A percentile compares a stretch with the other conserved stretches of the same genome.
phyloP scores from a whole-genome alignment of 2,329 filamentous ascomycete species.

The Fusarium pseudonygamai region DNA sequence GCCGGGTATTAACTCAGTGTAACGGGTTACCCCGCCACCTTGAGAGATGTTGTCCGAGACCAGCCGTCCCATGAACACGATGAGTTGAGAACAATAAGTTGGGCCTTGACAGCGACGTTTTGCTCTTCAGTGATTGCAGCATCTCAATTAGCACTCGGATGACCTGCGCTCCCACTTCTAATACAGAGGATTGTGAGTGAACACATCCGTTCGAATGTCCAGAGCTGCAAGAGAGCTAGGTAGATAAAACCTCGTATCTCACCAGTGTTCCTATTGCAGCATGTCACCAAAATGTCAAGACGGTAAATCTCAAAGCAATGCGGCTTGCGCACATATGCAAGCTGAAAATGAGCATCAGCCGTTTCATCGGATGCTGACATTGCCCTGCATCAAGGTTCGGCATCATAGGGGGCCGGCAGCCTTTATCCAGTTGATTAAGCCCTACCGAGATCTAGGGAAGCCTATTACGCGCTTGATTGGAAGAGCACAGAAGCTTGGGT shows the following conservation, averaged over 20 bases:
- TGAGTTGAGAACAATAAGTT: too few species aligned
- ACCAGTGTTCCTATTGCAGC: too few species aligned
- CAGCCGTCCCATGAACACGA: too few species aligned
- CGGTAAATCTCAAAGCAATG: neutral
- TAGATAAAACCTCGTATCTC: rapidly evolving
- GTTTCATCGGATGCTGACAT: neutral
- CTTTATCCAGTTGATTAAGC: neutral
- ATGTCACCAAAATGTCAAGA: too few species aligned
- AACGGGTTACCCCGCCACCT: neutral
- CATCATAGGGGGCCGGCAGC: neutral
- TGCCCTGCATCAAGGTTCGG: neutral
- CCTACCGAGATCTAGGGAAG: neutral
- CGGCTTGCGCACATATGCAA: neutral
- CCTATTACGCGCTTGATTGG: neutral
- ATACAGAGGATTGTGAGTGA: too few species aligned
- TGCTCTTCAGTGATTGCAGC: too few species aligned
- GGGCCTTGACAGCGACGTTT: too few species aligned
- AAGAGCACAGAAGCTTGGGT: neutral
- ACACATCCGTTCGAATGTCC: too few species aligned
- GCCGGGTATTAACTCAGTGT: too few species aligned
- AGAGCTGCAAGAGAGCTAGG: too few species aligned
- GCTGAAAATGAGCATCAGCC: neutral
- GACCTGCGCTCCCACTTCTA: neutral
- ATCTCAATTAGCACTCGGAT: neutral
- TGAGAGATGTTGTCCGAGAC: too few species aligned